Evolutionary conservation across 306 rosid genomes (phyloP).

Genomic region (Glycine tomentella): DNA sequence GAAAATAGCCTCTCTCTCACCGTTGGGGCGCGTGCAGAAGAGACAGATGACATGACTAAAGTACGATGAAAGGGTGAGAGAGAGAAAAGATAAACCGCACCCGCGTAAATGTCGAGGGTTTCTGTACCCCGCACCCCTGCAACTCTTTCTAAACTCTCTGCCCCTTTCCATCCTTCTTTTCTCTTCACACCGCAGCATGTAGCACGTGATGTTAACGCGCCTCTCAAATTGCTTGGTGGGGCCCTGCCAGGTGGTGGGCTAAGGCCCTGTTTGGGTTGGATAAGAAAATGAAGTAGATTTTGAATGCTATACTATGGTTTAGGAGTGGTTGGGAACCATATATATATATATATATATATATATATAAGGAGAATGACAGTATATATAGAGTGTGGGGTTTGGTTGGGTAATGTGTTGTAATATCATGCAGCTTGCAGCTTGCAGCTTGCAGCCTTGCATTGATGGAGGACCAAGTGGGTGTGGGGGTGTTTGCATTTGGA

Average conservation of each 20-base stretch:
- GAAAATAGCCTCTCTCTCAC: not conserved
- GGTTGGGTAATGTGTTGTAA: constrained; percentile 39
- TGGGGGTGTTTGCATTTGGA: constrained; percentile 34
- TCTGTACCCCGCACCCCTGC: constrained; percentile 17
- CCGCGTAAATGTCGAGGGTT: constrained; percentile 64
- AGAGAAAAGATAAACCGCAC: constrained; percentile 38
- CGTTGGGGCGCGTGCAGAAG: constrained; percentile 60
- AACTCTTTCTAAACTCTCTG: constrained; percentile 42
- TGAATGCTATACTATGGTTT: constrained; percentile 16
- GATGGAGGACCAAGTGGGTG: not conserved
- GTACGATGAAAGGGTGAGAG: constrained; percentile 84
- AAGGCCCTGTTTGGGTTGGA: constrained; percentile 8
- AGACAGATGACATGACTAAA: constrained; percentile 64
- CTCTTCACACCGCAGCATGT: fast-evolving
- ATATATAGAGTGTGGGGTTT: constrained; percentile 30
- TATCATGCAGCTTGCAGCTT: constrained; percentile 41
- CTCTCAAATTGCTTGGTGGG: not conserved
- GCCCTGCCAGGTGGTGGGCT: not conserved
- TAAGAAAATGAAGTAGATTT: constrained; percentile 34
- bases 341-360: not conserved
- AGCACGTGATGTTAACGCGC: not conserved
- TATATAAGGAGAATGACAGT: not conserved
- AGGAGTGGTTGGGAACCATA: not conserved
- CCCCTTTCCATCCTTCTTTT: constrained; percentile 9
- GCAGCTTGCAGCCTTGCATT: constrained; percentile 38